Conservation (phyloP, 1,284 basidiomycete genomes). For the Fereydounia khargensis region DNA sequence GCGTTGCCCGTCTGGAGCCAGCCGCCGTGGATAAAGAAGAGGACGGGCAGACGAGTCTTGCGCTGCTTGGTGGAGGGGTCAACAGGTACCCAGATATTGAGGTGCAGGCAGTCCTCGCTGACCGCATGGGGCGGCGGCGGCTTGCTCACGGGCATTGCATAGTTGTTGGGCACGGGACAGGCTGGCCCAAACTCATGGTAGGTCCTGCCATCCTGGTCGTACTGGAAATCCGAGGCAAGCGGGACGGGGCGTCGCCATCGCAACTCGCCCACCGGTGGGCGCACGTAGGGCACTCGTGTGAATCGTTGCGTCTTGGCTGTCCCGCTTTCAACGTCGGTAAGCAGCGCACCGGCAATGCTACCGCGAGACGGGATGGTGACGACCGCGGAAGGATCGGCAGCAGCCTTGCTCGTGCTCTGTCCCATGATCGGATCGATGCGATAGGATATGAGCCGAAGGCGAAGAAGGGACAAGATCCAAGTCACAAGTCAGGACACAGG, state of each 20-base stretch:
- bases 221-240: constrained; percentile 10
- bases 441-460: too few relatives aligned
- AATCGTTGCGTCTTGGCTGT: constrained; percentile 20
- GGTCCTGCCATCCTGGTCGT: constrained; percentile 7
- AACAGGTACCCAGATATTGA: constrained; percentile 30
- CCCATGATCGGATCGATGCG: too few relatives aligned
- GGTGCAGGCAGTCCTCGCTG: constrained; percentile 36
- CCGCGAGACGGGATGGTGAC: constrained; percentile 17
- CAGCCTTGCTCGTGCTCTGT: constrained; percentile 15
- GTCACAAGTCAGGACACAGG: too few relatives aligned
- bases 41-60: constrained; percentile 7
- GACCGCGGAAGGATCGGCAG: constrained; percentile 4
- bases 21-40: constrained; percentile 35
- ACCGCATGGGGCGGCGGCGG: constrained; percentile 1
- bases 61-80: background rate
- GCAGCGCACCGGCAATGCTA: constrained; percentile 8
- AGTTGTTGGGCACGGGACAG: constrained; percentile 19
- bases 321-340: constrained; percentile 8
- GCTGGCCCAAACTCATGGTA: constrained; percentile 10
- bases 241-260: constrained; percentile 26
- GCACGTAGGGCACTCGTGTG: constrained; percentile 30
- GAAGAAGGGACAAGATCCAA: too few relatives aligned
- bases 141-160: constrained; percentile 14
- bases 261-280: constrained; percentile 17
- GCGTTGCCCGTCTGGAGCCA: constrained; percentile 35